These are phyloP conservation scores for Brassica juncea DNA, from an alignment of 345 rosid genomes.

Conservation along the genomic window DNA sequence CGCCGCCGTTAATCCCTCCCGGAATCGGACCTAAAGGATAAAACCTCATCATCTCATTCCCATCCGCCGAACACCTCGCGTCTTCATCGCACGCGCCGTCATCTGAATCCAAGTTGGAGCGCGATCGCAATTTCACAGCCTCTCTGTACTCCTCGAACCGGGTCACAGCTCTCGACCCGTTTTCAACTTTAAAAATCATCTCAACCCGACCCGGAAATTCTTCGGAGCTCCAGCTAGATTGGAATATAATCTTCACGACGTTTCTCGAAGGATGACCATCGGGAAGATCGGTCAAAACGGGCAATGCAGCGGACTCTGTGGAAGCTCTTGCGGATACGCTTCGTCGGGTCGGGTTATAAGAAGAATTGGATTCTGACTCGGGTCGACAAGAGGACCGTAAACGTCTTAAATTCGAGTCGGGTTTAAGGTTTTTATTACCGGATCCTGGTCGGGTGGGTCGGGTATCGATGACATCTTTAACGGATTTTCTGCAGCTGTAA, in stretches of 20 bases:
- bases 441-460: slow-evolving; percentile 46
- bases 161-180: slow-evolving; percentile 65
- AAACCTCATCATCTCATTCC: slow-evolving; percentile 97
- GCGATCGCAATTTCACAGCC: slow-evolving; percentile 60
- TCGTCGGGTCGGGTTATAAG: slow-evolving; percentile 41
- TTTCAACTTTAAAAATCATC: slow-evolving; percentile 88
- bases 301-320: slow-evolving; percentile 48
- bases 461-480: slow-evolving; percentile 72
- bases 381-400: slow-evolving; percentile 33
- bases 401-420: slow-evolving; percentile 32
- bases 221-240: slow-evolving; percentile 83
- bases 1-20: slow-evolving; percentile 48
- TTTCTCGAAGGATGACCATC: slow-evolving; percentile 91
- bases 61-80: slow-evolving; percentile 86
- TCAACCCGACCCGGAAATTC: slow-evolving; percentile 78
- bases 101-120: slow-evolving; percentile 13
- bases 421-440: slow-evolving; percentile 22
- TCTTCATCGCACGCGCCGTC: slow-evolving; percentile 63
- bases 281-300: slow-evolving; percentile 74
- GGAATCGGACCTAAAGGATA: slow-evolving; percentile 70
- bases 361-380: slow-evolving; percentile 39
- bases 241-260: slow-evolving; percentile 94
- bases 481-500: slow-evolving; percentile 65
- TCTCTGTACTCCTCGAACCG: slow-evolving; percentile 95
- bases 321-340: slow-evolving; percentile 38